Evolutionary conservation across 768 basidiomycete genomes (phyloP), one percentile per base, ranked within the genome.

Genomic region (Kwoniella shandongensis): DNA sequence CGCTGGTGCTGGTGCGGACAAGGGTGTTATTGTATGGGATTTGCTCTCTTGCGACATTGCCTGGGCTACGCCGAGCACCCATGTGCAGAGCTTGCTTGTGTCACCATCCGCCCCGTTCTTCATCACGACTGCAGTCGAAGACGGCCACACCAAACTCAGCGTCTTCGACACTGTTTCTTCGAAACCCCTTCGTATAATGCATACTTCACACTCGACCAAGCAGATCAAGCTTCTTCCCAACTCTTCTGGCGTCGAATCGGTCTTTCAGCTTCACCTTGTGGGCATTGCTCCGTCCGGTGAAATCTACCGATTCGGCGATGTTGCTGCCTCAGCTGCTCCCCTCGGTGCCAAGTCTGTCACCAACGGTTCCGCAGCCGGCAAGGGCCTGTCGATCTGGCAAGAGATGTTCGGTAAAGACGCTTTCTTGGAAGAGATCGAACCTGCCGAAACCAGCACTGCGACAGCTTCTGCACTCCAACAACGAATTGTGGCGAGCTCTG

Each of bases 331-430:
- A 12, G 49, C 59, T 7, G 46, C 64, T 25, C 57, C 44, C 20
- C 26, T 80, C 80, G 12, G 81, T 82, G 74, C 77, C 13, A 77
- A 81, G 18, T 79, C 73, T 32, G 80, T 74, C 38, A 77, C 81
- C 54, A 68, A 72, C 45, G 69, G 67, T 20, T 57, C 69, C 10
- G 36, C 57, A 35, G 70, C 25, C 69, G 63, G 80, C 63, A 72
- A 74, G 22, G 79, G 69, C 60, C 79, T 81, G 56, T 87, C 89
- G 7, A 79, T 96, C 6, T 90, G 93, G 78, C 87, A 90, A 74
- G 91, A 93, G 69, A 88, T 93, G 69, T 96, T 94, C 70, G 92
- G 92, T 36, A 79, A 83, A 57, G 83, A 88, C 41, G 87, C 87
- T 2, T 84, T 91, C 64, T 71, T 56, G 11, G 59, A 62, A 32